These are phyloP conservation scores for Cutaneotrichosporon sp. DNA, from an alignment of 1,284 basidiomycete species.

Conservation along the genomic window DNA sequence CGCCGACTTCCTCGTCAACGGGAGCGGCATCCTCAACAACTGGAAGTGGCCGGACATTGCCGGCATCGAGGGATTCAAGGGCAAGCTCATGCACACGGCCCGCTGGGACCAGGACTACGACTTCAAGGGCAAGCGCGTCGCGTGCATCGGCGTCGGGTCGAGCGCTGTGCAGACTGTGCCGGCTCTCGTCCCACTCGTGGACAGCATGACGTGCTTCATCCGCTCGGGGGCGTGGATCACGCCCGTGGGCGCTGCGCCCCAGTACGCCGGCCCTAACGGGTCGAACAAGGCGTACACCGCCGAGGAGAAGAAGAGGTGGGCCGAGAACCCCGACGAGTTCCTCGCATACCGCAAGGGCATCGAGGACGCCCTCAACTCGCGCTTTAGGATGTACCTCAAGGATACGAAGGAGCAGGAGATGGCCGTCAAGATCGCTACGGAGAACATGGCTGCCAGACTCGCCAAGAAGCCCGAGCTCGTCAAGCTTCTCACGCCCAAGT, in stretches of 20 bases:
- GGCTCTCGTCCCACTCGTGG: conserved; percentile 22
- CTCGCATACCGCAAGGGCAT: conserved; percentile 14
- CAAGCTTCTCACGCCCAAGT: conserved; percentile 28
- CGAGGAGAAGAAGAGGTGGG: neutral
- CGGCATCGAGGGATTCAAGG: conserved; percentile 31
- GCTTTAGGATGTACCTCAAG: conserved; percentile 22
- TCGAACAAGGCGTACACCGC: conserved; percentile 14
- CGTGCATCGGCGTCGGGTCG: conserved; percentile 24
- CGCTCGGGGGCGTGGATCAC: conserved; percentile 28
- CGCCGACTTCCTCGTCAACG: conserved; percentile 42
- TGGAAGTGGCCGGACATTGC: conserved; percentile 32
- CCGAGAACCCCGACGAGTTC: neutral
- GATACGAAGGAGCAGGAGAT: neutral
- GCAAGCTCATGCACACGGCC: conserved; percentile 34
- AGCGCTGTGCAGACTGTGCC: conserved; percentile 34
- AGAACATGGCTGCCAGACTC: conserved; percentile 24
- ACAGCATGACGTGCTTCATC: conserved; percentile 33
- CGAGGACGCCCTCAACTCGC: conserved; percentile 29
- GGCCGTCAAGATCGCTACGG: neutral
- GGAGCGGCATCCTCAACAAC: conserved; percentile 28
- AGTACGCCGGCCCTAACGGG: conserved; percentile 27
- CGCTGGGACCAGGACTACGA: conserved; percentile 20
- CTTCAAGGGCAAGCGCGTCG: conserved; percentile 21
- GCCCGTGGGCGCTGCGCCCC: neutral
- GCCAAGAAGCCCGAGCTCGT: conserved; percentile 25